A percentile compares a stretch with the other conserved stretches of the same genome.
These are phyloP conservation scores for Euptelea pleiosperma DNA, from an alignment of 164 flowering plant species.

Conservation along the genomic window DNA sequence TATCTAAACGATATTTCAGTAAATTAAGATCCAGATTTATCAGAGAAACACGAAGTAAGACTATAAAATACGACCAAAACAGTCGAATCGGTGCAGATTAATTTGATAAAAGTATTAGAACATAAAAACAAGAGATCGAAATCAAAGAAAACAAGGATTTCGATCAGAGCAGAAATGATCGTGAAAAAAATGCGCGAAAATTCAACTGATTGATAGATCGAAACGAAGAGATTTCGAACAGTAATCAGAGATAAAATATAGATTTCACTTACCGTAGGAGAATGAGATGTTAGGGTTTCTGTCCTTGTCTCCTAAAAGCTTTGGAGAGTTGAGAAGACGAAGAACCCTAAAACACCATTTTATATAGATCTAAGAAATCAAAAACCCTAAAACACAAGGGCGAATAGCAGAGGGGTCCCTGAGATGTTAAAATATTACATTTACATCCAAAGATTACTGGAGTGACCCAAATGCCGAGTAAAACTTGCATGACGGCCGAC, in stretches of 20 bases:
- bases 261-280: no score
- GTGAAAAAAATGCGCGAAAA: no score
- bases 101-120: neutral
- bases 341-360: neutral
- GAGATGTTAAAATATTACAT: neutral
- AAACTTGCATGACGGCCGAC: no score
- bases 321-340: neutral
- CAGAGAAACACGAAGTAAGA: no score
- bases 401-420: neutral
- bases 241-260: no score
- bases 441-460: neutral
- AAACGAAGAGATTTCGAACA: no score
- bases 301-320: neutral
- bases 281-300: neutral
- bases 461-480: neutral
- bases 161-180: neutral
- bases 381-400: neutral
- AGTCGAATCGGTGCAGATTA: no score
- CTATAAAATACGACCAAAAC: no score
- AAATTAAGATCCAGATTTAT: conserved; percentile 2
- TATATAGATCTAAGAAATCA: neutral
- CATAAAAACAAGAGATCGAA: neutral
- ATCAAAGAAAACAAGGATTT: neutral
- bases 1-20: neutral
- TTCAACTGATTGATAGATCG: no score